A percentile compares a stretch with the other conserved stretches of the same genome.
Evolutionary conservation across 768 basidiomycete species (phyloP).

Genomic region (Collybia nuda): DNA sequence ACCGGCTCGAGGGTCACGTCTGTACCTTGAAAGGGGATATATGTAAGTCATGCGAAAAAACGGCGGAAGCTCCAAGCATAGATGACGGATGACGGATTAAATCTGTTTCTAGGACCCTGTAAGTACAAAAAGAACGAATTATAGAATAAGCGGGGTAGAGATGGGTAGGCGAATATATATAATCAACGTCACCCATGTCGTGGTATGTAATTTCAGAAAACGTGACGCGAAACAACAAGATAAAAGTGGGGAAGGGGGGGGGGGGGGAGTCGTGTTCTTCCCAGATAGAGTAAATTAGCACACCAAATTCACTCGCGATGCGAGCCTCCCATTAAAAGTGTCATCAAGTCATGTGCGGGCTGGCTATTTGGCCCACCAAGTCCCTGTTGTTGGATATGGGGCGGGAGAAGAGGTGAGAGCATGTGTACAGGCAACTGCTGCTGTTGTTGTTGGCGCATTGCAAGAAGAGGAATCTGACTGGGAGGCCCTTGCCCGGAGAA

Average conservation of each 20-base stretch:
- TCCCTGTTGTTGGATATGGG: conserved; percentile 64
- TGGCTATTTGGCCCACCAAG: conserved; percentile 48
- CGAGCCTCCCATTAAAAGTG: conserved; percentile 74
- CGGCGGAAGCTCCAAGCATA: conserved; percentile 2
- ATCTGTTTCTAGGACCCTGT: conserved; percentile 11
- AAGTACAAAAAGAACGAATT: conserved; percentile 9
- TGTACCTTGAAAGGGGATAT: neutral
- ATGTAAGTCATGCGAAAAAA: conserved; percentile 11
- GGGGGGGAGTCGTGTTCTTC: neutral
- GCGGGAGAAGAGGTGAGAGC: conserved; percentile 45
- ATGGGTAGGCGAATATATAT: neutral
- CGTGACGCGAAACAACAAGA: neutral
- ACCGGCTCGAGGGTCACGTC: too few relatives aligned
- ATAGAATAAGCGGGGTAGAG: conserved; percentile 4
- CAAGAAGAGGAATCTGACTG: conserved; percentile 40
- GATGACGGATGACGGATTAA: conserved; percentile 14
- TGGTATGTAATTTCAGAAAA: neutral
- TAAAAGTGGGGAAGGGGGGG: neutral
- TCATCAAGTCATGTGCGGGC: conserved; percentile 76
- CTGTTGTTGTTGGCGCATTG: conserved; percentile 52
- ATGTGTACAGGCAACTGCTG: conserved; percentile 61
- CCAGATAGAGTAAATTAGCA: conserved; percentile 16
- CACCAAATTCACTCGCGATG: conserved; percentile 51
- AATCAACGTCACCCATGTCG: conserved; percentile 6
- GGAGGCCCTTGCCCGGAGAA: conserved; percentile 46